Evolutionary conservation across 2,329 filamentous ascomycete species (phyloP), one percentile per base, ranked within the genome.

Genomic region (Karstenula rhodostoma): DNA sequence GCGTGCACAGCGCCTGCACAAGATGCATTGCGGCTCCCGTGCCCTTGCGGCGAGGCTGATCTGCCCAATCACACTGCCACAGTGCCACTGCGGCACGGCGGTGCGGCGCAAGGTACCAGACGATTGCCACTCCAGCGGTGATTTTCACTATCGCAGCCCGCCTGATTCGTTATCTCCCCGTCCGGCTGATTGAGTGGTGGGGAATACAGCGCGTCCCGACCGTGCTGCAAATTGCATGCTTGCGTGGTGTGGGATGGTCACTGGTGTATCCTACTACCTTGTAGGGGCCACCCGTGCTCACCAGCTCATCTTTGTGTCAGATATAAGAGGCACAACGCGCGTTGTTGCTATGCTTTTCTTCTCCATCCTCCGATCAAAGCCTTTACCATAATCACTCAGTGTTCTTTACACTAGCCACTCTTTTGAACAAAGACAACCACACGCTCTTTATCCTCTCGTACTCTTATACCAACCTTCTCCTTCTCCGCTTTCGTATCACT

Each of bases 391-490:
- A 56, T 49, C 33, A 53, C 58, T 72, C 69, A 72, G 69, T 73
- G 52, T 57, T 63, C 58, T 62, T 65, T 57, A 64, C 71, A 69
- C 69, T 71, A 74, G 67, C 61, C 70, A 73, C 67, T 74, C 72
- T 65, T 74, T 61, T 32, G 12, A 44, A 58, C 57, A 42, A 62
- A 60, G 32, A 35, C 29, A 40, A 54, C 51, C 37, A 29, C 59
- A 62, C 66, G 57, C 59, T 61, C 60, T 61, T 61, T 63, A 23
- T 37, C 37, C 43, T 66, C 62, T 49, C 43, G 67, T 60, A 60
- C 65, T 63, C 59, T 33, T 56, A 42, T 52, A 56, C 32, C 59
- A 62, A 51, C 50, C 48, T 55, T 58, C 46, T 61, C 54, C 35
- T 55, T 56, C 56, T 35, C 57, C 49, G 9, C 42, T 33, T 52